Evolutionary conservation across 2,329 filamentous ascomycete genomes (phyloP), one percentile per base, ranked within the genome.

Genomic region (Penicillium polonicum): DNA sequence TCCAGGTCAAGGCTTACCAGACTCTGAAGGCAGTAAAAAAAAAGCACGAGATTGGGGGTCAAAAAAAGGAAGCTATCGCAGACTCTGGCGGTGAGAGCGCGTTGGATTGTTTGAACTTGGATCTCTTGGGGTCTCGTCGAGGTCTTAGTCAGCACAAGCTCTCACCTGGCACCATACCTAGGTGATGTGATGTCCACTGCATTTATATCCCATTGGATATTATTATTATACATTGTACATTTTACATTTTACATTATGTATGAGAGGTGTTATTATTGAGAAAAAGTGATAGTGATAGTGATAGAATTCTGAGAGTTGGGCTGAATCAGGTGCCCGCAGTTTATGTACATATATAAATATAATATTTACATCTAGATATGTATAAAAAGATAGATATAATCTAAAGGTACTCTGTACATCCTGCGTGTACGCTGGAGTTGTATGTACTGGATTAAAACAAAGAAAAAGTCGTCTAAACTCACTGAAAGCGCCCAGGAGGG

Each of bases 71-170:
- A 54, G 55, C 51, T 60, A 52, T 62, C 58, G 48, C 21, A 59
- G 55, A 57, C 58, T 60, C 61, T 63, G 61, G 61, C 61, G 60
- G 61, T 63, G 60, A 63, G 56, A 56, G 60, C 59, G 61, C 52
- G 57, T 61, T 60, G 53, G 50, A 48, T 51, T 53, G 58, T 52
- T 48, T 54, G 42, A 48, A 43, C 27, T 35, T 33, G 35, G 21
- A 31, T 36, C 36, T 31, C 43, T 48, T 19, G 35, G 31, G 35
- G 48, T 41, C 42, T 31, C 27, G 25, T 44, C n/a, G 39, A 21
- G 25, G 27, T 54, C 48, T 62, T 61, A 61, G 60, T 62, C 60
- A 62, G 49, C 60, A 35, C 19, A 13, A 36, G 45, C 48, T 45
- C 42, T 52, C 12, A 29, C 27, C 27, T 31, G 29, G 8, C 23